Evolutionary conservation across 148 eudicot species (phyloP), one percentile per base, ranked within the genome.

Genomic region (Simmondsia chinensis): DNA sequence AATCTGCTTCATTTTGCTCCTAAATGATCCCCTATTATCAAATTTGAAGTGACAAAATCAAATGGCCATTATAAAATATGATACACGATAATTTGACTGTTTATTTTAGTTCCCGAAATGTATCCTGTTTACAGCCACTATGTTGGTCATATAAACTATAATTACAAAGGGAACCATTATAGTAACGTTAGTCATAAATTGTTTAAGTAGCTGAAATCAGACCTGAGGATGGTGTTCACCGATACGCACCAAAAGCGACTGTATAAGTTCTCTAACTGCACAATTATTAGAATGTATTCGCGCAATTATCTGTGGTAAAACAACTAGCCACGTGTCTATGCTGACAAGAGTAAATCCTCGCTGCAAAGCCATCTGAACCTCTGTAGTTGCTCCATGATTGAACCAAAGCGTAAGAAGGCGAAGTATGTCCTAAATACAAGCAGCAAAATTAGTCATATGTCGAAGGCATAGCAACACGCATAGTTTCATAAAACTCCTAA

Each of bases 201-300:
- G 22, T 22, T 1, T 10, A 43, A 40, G 14, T 16, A 24, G 29
- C 17, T 21, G 28, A 42, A 59, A 66, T 39, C 58, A 48, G 31
- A 93, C 99, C 96, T 93, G 99, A 40, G 99, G 99, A 71, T 93
- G 99, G 61, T 62, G 76, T 54, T 82, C 81, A 31, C 99, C 99
- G 44, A 93, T 93, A 48, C 96, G 83, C 56, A 93, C 99, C 64
- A 93, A 54, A 50, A 93, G 83, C 20, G 96, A 76, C 53, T 93
- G 99, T 70, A 86, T 86, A 20, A 93, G 71, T 65, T 79, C 96
- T 71, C 99, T 79, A 34, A 93, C 96, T 31, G 94, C 96, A 34
- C 67, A 76, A 48, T 82, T 82, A 60, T 93, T 86, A 33, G 99
- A 93, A 70, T 93, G 99, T 68, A 93, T 93, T 33, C 96, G 72